Conservation (phyloP, 169 alveolate genomes). For the Plasmodium cynomolgi region DNA sequence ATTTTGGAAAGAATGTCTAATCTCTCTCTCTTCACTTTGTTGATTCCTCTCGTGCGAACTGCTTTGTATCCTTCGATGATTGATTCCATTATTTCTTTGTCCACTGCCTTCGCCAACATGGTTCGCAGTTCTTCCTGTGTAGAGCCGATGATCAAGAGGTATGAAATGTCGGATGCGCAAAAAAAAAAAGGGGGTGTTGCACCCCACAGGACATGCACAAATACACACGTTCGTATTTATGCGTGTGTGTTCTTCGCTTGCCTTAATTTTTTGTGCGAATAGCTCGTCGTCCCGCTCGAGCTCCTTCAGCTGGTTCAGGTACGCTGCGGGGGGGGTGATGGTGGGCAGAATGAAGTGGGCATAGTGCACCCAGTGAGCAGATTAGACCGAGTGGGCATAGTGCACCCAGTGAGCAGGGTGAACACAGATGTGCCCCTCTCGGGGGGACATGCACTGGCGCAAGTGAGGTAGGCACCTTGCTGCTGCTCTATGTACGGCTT, state of each 20-base stretch:
- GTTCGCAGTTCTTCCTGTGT: conserved; percentile 46
- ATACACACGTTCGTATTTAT: neutral
- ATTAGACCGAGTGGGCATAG: neutral
- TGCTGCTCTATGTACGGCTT: conserved; percentile 71
- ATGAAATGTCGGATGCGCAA: neutral
- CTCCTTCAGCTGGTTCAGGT: conserved; percentile 50
- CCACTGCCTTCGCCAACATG: conserved; percentile 60
- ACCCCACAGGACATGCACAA: neutral
- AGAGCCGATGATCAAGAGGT: neutral
- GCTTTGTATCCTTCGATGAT: conserved; percentile 69
- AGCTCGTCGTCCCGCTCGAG: conserved; percentile 44
- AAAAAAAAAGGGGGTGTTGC: no score
- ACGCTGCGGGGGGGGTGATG: neutral
- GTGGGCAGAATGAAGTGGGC: neutral
- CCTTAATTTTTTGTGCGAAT: conserved; percentile 58
- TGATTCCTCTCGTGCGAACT: conserved; percentile 56
- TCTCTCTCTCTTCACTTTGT: conserved; percentile 59
- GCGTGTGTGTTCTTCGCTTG: neutral
- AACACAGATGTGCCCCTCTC: neutral
- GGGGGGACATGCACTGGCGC: neutral
- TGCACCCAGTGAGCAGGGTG: neutral
- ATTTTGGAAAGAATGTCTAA: conserved; percentile 63
- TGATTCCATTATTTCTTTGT: conserved; percentile 60
- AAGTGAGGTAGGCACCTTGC: conserved; percentile 9
- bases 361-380: neutral